Evolutionary conservation across 306 rosid genomes (phyloP).

Genomic region (Erythrophleum fordii): DNA sequence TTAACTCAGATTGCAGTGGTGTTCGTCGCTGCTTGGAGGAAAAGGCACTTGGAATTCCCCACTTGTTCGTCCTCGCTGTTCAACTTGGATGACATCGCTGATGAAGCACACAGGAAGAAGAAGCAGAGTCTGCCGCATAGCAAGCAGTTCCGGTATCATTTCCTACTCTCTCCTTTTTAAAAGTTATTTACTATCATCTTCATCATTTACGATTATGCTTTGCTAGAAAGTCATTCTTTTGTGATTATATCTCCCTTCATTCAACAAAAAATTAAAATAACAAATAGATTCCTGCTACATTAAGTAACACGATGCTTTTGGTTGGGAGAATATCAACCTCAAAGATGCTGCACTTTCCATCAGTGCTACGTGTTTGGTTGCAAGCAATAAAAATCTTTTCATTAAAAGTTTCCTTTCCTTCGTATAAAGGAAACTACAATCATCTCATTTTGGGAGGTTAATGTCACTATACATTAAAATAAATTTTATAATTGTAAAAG

Average conservation of each 20-base stretch:
- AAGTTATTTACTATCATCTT: neutral
- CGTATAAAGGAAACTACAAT: no score
- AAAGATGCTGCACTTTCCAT: no score
- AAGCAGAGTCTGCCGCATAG: conserved; percentile 70
- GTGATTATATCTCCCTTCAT: neutral
- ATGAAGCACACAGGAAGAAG: conserved; percentile 44
- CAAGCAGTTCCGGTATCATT: conserved; percentile 66
- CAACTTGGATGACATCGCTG: conserved; percentile 44
- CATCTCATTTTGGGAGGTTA: no score
- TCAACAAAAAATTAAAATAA: neutral
- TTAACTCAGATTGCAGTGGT: conserved; percentile 75
- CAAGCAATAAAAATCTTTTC: no score
- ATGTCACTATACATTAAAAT: no score
- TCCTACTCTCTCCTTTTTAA: neutral
- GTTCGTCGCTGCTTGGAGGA: conserved; percentile 69
- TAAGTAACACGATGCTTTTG: no score
- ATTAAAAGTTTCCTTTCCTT: no score
- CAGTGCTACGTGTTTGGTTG: no score
- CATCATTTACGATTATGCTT: neutral
- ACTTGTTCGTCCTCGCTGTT: conserved; percentile 57
- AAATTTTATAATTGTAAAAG: no score
- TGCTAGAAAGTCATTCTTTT: no score
- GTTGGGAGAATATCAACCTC: no score
- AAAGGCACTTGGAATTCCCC: conserved; percentile 58
- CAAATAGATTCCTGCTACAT: neutral